Percentiles rank a stretch among this genome's conserved stretches.
These are phyloP conservation scores for Apiotrichum gamsii DNA, from an alignment of 1,284 basidiomycete species.

Conservation along the genomic window DNA sequence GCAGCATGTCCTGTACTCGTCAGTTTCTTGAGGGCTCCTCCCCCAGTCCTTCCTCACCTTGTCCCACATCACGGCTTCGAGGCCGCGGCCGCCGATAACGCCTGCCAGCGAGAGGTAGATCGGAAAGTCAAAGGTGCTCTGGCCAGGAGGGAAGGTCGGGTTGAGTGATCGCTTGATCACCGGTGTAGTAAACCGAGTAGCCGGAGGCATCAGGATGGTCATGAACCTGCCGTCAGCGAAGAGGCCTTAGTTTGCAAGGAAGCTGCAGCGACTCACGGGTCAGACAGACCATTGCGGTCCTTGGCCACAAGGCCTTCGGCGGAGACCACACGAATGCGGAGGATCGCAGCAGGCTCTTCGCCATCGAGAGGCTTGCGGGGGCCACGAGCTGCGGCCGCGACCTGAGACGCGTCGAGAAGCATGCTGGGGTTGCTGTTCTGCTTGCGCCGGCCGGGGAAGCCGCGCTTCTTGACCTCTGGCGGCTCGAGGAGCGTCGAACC, in stretches of 20 bases:
- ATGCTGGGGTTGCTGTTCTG: constrained; percentile 7
- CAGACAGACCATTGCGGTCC: constrained; percentile 49
- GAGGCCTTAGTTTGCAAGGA: too few relatives aligned
- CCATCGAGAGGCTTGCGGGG: constrained; percentile 42
- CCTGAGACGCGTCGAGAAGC: constrained; percentile 25
- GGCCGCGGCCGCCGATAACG: constrained; percentile 56
- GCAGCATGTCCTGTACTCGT: constrained; percentile 52
- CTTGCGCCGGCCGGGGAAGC: background rate
- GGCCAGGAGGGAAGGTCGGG: constrained; percentile 63
- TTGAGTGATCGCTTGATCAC: constrained; percentile 73
- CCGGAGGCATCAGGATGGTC: constrained; percentile 58
- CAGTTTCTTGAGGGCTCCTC: constrained; percentile 3
- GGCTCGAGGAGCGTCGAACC: constrained; percentile 1
- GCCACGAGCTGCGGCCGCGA: constrained; percentile 31
- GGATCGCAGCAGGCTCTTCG: constrained; percentile 43
- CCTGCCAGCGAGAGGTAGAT: constrained; percentile 69
- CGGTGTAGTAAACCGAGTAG: constrained; percentile 65
- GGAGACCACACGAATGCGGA: constrained; percentile 47
- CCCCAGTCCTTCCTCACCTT: constrained; percentile 55
- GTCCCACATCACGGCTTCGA: constrained; percentile 90
- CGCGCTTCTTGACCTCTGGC: constrained; percentile 4
- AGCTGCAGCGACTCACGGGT: constrained; percentile 51
- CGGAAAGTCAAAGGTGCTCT: constrained; percentile 81
- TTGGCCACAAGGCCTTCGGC: constrained; percentile 49
- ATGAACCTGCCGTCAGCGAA: constrained; percentile 77